These are phyloP conservation scores for Blastomyces percursus DNA, from an alignment of 2,329 filamentous ascomycete species.

Conservation along the genomic window DNA sequence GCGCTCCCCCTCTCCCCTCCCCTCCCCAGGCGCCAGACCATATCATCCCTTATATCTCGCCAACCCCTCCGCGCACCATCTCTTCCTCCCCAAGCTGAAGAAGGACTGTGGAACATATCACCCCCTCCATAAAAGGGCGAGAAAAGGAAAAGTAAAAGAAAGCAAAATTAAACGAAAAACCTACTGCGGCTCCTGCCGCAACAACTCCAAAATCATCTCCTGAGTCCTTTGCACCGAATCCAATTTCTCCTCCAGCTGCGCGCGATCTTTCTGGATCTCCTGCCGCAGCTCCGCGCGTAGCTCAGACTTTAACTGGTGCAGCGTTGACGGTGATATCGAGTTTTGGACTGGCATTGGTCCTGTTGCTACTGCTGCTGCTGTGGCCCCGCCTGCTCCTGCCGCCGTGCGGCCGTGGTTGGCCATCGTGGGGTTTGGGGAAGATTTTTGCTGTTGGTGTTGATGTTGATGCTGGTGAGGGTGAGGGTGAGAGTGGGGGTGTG, in stretches of 20 bases:
- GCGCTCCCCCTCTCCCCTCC: too few species aligned
- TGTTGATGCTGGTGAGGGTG: background rate
- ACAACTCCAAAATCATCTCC: conserved; percentile 32
- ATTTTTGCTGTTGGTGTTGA: background rate
- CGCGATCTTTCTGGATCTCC: conserved; percentile 26
- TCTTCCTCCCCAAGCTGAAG: too few species aligned
- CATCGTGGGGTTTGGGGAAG: background rate
- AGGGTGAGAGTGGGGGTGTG: background rate
- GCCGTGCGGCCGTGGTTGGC: conserved; percentile 3
- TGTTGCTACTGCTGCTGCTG: background rate
- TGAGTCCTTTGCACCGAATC: conserved; percentile 31
- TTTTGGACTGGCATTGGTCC: background rate
- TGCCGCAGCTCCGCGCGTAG: conserved; percentile 24
- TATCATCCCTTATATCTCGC: too few species aligned
- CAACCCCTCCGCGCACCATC: too few species aligned
- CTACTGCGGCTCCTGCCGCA: conserved; percentile 24
- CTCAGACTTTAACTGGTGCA: conserved; percentile 25
- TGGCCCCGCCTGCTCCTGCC: background rate
- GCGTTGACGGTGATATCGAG: conserved; percentile 7
- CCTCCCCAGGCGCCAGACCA: too few species aligned
- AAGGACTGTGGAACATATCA: too few species aligned
- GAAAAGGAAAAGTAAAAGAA: background rate
- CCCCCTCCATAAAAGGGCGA: background rate
- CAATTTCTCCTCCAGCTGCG: conserved; percentile 26
- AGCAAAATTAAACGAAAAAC: background rate